Base-by-base conservation (phyloP, 1,284 basidiomycete species). In the Polyporus tsugae region DNA sequence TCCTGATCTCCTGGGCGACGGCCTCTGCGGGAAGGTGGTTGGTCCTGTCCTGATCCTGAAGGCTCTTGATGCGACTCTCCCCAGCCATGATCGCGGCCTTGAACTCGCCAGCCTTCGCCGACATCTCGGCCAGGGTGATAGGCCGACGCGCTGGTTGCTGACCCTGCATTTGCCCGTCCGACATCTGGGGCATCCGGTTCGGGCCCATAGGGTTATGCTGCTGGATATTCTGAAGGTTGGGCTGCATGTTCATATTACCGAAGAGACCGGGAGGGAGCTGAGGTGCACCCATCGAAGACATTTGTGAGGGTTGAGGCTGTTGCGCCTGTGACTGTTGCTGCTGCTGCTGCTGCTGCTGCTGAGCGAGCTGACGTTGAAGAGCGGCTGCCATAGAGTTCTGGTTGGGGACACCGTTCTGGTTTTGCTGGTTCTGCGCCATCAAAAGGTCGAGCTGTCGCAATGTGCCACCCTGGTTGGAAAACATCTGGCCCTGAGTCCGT, bases 381-480 rank as follows among this genome's bases (percentile, higher is more conserved):
- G 66, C 55, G 38, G 71, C 52, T 6, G 52, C 66, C 57, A 70
- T 60, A 9, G 68, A 4, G 60, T 68, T 57, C 19, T 36, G 58
- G 33, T 63, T 64, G 29, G 64, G 59, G 2, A 57, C n/a, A 35
- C 55, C 68, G 52, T 69, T 71, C 61, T 69, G 72, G 59, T 72
- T 73, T 58, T 74, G 72, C 52, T 68, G 70, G 84, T 85, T 67
- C 63, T 69, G 67, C 41, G 36, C 75, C 55, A 72, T 57, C 59
- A 72, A 65, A 46, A 72, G 69, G 42, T 70, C 65, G 55, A 72
- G 71, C 36, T 72, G 71, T 25, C 71, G 71, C 63, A 72, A 65
- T 10, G 53, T 19, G 22, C 41, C 62, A 13, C 68, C 66, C 46
- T 68, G 71, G 36, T 68, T 67, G 6, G 57, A 9, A n/a, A 69